These are phyloP conservation scores for Silybum marianum DNA, from an alignment of 129 eudicot genomes.

Conservation along the genomic window DNA sequence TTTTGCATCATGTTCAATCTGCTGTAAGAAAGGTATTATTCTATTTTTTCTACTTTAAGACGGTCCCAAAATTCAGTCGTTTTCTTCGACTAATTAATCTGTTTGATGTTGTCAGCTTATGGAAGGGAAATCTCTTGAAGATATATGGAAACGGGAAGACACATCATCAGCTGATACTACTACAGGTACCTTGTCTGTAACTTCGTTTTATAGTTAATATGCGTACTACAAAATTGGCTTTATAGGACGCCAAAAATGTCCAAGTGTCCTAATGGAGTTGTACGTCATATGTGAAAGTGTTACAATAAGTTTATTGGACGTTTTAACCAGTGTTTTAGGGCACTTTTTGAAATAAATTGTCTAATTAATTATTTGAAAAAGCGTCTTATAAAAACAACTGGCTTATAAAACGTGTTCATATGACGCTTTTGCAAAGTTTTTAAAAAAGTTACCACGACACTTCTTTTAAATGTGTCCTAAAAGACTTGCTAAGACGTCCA, in stretches of 20 bases:
- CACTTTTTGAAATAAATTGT: no score
- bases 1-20: slow-evolving; percentile 50
- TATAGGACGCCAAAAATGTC: no score
- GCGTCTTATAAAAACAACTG: neutral
- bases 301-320: neutral
- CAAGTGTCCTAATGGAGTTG: neutral
- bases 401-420: neutral
- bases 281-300: neutral
- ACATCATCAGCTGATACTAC: slow-evolving; percentile 33
- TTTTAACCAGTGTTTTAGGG: neutral
- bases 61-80: neutral
- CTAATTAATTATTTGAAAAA: no score
- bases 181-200: slow-evolving; percentile 43
- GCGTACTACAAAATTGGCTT: no score
- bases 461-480: no score
- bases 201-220: neutral
- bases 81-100: slow-evolving; percentile 15
- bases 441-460: no score
- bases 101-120: slow-evolving; percentile 49
- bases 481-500: neutral
- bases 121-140: slow-evolving; percentile 44
- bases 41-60: neutral
- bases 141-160: slow-evolving; percentile 58
- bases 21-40: slow-evolving; percentile 58
- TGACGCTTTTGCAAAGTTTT: no score